Conservation (phyloP, 371 early-diverging fungal species). For the Chytridium lagenaria region DNA sequence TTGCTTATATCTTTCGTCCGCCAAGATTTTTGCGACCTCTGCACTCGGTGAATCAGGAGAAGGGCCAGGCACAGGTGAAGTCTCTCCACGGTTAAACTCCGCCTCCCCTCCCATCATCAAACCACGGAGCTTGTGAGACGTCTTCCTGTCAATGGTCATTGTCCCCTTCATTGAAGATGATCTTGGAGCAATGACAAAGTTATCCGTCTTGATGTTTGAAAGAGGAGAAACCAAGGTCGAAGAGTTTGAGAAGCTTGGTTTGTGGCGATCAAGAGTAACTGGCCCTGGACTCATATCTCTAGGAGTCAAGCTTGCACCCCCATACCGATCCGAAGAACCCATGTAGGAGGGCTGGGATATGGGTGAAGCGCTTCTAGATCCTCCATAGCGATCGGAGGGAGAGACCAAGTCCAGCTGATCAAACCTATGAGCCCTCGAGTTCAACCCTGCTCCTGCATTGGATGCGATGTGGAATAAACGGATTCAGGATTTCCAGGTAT, state of each 20-base stretch:
- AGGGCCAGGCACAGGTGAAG: not conserved
- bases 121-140: not conserved
- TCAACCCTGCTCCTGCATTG: not conserved
- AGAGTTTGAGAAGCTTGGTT: not conserved
- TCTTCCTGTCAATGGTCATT: not conserved
- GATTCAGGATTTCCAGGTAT: not conserved
- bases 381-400: not conserved
- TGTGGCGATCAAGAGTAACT: not conserved
- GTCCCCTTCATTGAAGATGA: constrained; percentile 14
- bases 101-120: not conserved
- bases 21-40: not conserved
- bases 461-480: not conserved
- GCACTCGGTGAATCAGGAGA: not conserved
- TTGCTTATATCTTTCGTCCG: not conserved
- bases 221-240: not conserved
- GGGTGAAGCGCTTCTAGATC: not conserved
- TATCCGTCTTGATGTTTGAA: not conserved
- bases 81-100: not conserved
- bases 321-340: constrained; percentile 1
- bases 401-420: not conserved
- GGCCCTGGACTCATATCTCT: too few species aligned
- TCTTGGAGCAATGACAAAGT: constrained; percentile 8
- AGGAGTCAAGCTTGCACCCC: too few species aligned
- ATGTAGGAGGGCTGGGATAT: too few species aligned
- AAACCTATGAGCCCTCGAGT: not conserved